phyloP scores from a whole-genome alignment of 192 early-diverging fungal species.

The Mortierella antarctica region DNA sequence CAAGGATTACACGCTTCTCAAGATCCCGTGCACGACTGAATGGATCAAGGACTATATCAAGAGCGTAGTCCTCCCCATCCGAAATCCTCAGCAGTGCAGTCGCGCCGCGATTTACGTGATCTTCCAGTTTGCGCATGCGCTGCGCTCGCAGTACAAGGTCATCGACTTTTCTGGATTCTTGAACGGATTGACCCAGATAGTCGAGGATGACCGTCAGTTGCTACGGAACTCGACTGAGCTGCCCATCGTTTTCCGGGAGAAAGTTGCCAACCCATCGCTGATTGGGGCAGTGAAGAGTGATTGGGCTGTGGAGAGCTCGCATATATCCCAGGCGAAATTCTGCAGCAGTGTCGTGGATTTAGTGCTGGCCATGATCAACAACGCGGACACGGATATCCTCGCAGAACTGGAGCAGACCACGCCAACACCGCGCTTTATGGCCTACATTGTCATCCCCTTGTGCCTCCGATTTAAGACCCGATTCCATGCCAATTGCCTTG shows the following conservation, averaged over 20 bases:
- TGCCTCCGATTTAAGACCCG: conserved; percentile 59
- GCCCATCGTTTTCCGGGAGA: conserved; percentile 53
- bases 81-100: conserved; percentile 35
- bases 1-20: conserved; percentile 57
- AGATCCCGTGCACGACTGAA: conserved; percentile 52
- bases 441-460: conserved; percentile 61
- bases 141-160: conserved; percentile 54
- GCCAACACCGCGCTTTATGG: conserved; percentile 60
- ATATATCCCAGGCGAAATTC: conserved; percentile 43
- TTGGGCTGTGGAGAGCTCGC: conserved; percentile 50
- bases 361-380: conserved; percentile 61
- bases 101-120: conserved; percentile 28
- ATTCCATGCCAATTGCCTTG: conserved; percentile 23
- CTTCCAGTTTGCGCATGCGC: conserved; percentile 14
- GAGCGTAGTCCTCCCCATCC: conserved; percentile 33
- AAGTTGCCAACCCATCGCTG: conserved; percentile 55
- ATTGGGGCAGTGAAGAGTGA: conserved; percentile 44
- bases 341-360: conserved; percentile 59
- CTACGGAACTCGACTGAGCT: conserved; percentile 41
- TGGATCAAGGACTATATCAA: conserved; percentile 64
- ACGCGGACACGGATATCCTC: conserved; percentile 57
- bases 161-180: conserved; percentile 61
- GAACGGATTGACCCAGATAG: conserved; percentile 55
- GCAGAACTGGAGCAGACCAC: conserved; percentile 54
- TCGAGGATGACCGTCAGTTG: conserved; percentile 48